Base-by-base conservation (phyloP, 164 flowering plant genomes). In the Magnolia changhungtana region DNA sequence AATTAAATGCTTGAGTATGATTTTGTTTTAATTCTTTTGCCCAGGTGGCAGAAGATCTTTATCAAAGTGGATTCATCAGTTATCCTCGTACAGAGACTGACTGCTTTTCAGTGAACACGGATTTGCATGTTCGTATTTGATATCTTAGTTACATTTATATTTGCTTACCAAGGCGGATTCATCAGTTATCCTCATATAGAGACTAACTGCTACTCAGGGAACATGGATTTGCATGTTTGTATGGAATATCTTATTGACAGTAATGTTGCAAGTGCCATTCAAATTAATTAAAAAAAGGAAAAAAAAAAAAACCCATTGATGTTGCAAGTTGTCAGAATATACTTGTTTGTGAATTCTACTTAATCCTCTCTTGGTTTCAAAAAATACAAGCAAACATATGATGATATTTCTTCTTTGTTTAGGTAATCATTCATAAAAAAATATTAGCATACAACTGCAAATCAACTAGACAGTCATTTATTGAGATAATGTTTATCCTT, bases 81-180 rank as follows among this genome's bases (percentile, higher is more conserved):
- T 96, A 96, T 83, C 99, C 99, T 63, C 97, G 99, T 65, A 96
- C 99, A 74, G 99, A 94, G 83, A 96, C 99, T 67, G 99, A 94
- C 76, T 50, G 75, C 78, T 96, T 96, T 75, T 90, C 98, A 23
- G 83, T 73, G 55, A 86, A 88, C 81, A 96, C 98, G 71, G 87
- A 91, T 85, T 87, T 96, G 82, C 95, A 80, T 81, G 98, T 95
- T 21, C 79, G 95, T 87, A 79, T 52, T 71, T 66, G 55, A 16
- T 49, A 37, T 50, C 64, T 67, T 78, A 37, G 45, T 37, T 37
- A 37, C 45, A 37, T 37, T 37, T 37, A 37, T 37, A 5, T 18
- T 63, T 63, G 65, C 65, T 2, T 96, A 96, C 76, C 98, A 92
- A 82, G 82, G 97, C 83, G 99, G 99, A 82, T 96, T 91, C 80